Evolutionary conservation across 2,329 filamentous ascomycete species (phyloP).

Genomic region (Colletotrichum nymphaeae): DNA sequence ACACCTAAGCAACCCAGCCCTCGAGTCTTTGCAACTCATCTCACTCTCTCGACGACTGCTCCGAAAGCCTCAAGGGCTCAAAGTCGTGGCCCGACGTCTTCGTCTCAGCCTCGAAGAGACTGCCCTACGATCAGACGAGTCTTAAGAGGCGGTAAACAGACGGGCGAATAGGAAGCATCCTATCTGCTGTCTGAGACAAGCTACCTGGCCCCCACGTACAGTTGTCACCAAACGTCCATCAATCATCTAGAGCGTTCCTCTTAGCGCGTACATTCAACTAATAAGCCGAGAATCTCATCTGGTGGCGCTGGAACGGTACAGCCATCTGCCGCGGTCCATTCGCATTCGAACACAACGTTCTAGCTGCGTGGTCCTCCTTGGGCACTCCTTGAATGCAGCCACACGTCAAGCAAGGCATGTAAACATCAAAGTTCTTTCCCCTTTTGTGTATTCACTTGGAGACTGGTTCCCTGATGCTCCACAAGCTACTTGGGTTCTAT

Average conservation of each 20-base stretch:
- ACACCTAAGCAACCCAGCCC: neutral
- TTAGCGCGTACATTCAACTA: constrained; percentile 23
- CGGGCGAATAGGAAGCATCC: constrained; percentile 7
- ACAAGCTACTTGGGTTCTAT: neutral
- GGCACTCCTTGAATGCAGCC: constrained; percentile 17
- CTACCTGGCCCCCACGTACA: constrained; percentile 29
- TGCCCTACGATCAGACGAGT: neutral
- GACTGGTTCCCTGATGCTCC: neutral
- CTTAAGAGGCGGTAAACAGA: constrained; percentile 25
- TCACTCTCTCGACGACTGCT: neutral
- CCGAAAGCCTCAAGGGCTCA: neutral
- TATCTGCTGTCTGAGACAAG: constrained; percentile 31
- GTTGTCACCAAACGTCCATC: constrained; percentile 27
- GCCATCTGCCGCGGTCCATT: constrained; percentile 33
- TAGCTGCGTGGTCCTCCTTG: constrained; percentile 14
- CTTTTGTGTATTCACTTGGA: neutral
- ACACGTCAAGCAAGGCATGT: constrained; percentile 23
- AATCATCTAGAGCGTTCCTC: constrained; percentile 15
- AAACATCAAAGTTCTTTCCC: neutral
- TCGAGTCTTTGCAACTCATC: neutral
- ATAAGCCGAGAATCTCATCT: constrained; percentile 25
- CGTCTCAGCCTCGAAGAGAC: neutral
- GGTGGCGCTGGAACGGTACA: constrained; percentile 33
- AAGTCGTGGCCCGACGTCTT: neutral
- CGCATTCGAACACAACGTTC: constrained; percentile 25